Conservation (phyloP, 2,329 filamentous ascomycete genomes). For the Gnomoniopsis smithogilvyi region DNA sequence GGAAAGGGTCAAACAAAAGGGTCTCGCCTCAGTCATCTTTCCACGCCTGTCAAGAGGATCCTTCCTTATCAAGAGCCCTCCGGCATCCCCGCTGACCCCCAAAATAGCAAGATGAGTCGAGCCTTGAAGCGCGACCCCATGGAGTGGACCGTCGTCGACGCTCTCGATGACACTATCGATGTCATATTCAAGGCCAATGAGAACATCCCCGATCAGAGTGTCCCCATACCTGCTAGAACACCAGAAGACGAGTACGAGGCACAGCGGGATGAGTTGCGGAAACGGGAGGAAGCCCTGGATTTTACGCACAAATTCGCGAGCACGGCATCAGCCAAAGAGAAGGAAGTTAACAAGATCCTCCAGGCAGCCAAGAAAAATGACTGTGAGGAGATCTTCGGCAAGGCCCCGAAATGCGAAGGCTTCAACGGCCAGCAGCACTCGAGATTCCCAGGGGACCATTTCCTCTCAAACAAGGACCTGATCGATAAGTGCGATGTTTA, state of each 20-base stretch:
- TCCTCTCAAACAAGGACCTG: slow-evolving; percentile 51
- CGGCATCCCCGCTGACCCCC: slow-evolving; percentile 2
- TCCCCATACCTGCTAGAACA: neutral
- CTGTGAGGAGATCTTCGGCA: slow-evolving; percentile 32
- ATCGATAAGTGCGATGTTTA: slow-evolving; percentile 57
- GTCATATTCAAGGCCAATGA: neutral
- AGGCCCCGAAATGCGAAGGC: slow-evolving; percentile 30
- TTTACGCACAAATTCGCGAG: slow-evolving; percentile 38
- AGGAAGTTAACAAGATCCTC: slow-evolving; percentile 37
- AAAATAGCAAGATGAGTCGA: slow-evolving; percentile 10
- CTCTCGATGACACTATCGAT: slow-evolving; percentile 13
- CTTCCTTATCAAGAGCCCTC: slow-evolving; percentile 3
- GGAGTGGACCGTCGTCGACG: slow-evolving; percentile 8
- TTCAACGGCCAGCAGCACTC: slow-evolving; percentile 41
- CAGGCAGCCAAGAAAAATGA: slow-evolving; percentile 35
- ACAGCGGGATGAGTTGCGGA: slow-evolving; percentile 27
- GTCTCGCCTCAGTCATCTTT: slow-evolving; percentile 8
- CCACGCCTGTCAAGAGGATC: slow-evolving; percentile 14
- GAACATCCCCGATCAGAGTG: neutral
- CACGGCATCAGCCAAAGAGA: slow-evolving; percentile 32
- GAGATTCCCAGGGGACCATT: slow-evolving; percentile 53
- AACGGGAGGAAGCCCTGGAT: slow-evolving; percentile 32
- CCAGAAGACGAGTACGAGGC: slow-evolving; percentile 28
- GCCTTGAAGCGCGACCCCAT: neutral
- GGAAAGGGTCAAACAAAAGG: slow-evolving; percentile 6